Evolutionary conservation across 441 rosid species (phyloP).

Genomic region (Breynia disticha): DNA sequence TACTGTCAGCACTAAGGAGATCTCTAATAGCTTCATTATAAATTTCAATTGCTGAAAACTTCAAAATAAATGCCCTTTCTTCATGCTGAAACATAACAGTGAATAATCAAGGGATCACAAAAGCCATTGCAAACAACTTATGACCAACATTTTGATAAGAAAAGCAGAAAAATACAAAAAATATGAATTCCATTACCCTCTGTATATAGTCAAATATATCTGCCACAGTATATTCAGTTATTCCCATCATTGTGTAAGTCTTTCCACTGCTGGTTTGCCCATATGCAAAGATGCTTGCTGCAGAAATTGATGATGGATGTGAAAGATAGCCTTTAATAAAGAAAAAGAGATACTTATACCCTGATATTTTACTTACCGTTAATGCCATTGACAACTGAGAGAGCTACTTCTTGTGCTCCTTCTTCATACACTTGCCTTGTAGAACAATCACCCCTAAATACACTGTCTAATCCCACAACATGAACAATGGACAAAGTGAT

Average conservation of each 20-base stretch:
- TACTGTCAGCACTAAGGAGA: constrained; percentile 54
- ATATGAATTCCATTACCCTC: constrained; percentile 34
- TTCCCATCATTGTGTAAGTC: constrained; percentile 82
- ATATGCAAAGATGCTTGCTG: constrained; percentile 87
- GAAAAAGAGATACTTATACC: constrained; percentile 4
- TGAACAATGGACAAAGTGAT: constrained; percentile 1
- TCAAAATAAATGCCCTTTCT: constrained; percentile 80
- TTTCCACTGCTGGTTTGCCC: constrained; percentile 95
- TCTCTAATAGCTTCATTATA: constrained; percentile 90
- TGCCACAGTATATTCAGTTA: constrained; percentile 63
- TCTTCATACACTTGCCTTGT: constrained; percentile 76
- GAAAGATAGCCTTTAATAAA: constrained; percentile 7
- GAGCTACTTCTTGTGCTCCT: constrained; percentile 80
- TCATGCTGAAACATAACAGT: constrained; percentile 42
- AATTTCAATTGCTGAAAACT: constrained; percentile 87
- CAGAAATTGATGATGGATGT: constrained; percentile 5
- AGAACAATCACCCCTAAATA: constrained; percentile 62
- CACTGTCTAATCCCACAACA: constrained; percentile 52
- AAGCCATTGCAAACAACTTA: constrained; percentile 4
- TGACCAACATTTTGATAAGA: constrained; percentile 12
- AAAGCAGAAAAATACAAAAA: constrained; percentile 1
- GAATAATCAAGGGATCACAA: constrained; percentile 4
- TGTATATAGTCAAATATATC: constrained; percentile 70
- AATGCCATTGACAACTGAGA: constrained; percentile 81
- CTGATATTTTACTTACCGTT: constrained; percentile 48